A percentile compares a stretch with the other conserved stretches of the same genome.
phyloP scores from a whole-genome alignment of 2,329 filamentous ascomycete genomes.

The Aureobasidium leucospermi region DNA sequence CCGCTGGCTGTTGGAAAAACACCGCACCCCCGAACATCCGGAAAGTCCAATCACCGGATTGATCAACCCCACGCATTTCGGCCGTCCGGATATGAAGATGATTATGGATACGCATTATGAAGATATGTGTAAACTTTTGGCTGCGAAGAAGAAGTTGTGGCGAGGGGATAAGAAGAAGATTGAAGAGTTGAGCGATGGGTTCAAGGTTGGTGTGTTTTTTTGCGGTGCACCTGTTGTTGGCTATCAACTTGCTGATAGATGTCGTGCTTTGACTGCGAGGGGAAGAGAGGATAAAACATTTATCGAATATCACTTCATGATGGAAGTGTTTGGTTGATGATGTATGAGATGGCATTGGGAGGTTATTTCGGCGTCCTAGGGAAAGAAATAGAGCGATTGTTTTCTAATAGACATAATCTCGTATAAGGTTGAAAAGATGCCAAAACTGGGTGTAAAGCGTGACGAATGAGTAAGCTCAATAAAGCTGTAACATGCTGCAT shows the following conservation, averaged over 20 bases:
- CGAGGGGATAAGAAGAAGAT: background rate
- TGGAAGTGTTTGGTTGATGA: constrained; percentile 45
- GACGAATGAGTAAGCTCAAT: no score
- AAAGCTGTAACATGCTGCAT: no score
- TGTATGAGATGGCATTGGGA: no score
- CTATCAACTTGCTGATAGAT: constrained; percentile 49
- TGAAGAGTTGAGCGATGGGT: constrained; percentile 22
- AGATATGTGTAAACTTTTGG: constrained; percentile 40
- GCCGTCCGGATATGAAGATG: constrained; percentile 45
- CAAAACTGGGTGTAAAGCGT: no score
- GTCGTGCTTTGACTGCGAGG: constrained; percentile 43
- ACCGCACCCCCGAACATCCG: constrained; percentile 45
- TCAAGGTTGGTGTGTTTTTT: constrained; percentile 51
- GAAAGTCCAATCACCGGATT: constrained; percentile 49
- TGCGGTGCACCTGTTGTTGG: constrained; percentile 52
- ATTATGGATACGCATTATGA: constrained; percentile 50
- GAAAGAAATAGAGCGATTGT: no score
- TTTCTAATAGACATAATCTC: no score
- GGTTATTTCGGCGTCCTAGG: no score
- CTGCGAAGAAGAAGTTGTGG: constrained; percentile 20
- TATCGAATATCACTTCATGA: constrained; percentile 52
- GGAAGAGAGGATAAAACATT: constrained; percentile 45
- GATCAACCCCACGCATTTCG: constrained; percentile 47
- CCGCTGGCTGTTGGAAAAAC: constrained; percentile 50
- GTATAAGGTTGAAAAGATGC: no score